Evolutionary conservation across 192 early-diverging fungal species (phyloP).

Genomic region (Backusella liffmaniae): DNA sequence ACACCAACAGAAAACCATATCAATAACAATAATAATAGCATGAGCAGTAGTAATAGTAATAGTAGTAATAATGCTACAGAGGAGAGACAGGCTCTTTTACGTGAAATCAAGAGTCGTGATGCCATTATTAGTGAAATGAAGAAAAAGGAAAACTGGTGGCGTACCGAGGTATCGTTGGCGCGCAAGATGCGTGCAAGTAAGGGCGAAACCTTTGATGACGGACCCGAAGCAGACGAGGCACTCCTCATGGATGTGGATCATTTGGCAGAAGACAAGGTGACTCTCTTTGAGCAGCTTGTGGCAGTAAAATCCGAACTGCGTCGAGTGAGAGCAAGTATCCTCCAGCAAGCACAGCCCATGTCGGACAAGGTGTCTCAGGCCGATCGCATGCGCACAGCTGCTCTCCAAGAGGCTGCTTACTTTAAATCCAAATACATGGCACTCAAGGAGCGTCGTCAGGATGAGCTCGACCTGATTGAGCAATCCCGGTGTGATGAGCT

Average conservation of each 20-base stretch:
- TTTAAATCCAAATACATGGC: slow-evolving; percentile 55
- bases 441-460: slow-evolving; percentile 37
- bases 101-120: slow-evolving; percentile 41
- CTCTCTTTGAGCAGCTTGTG: slow-evolving; percentile 50
- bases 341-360: slow-evolving; percentile 51
- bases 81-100: slow-evolving; percentile 23
- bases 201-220: slow-evolving; percentile 9
- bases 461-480: slow-evolving; percentile 42
- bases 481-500: slow-evolving; percentile 42
- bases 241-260: slow-evolving; percentile 38
- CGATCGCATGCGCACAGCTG: slow-evolving; percentile 52
- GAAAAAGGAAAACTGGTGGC: slow-evolving; percentile 46
- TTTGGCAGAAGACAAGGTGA: slow-evolving; percentile 45
- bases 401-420: slow-evolving; percentile 59
- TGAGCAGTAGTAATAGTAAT: background rate
- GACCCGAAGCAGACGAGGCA: slow-evolving; percentile 26
- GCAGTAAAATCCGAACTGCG: slow-evolving; percentile 56
- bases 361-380: slow-evolving; percentile 51
- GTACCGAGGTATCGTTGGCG: slow-evolving; percentile 39
- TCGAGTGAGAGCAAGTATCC: slow-evolving; percentile 45
- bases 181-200: slow-evolving; percentile 23
- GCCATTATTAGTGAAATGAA: slow-evolving; percentile 34
- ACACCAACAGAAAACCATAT: background rate
- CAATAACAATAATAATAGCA: background rate
- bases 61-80: background rate